Base-by-base conservation (phyloP, 257 asterid genomes). In the Petunia axillaris region DNA sequence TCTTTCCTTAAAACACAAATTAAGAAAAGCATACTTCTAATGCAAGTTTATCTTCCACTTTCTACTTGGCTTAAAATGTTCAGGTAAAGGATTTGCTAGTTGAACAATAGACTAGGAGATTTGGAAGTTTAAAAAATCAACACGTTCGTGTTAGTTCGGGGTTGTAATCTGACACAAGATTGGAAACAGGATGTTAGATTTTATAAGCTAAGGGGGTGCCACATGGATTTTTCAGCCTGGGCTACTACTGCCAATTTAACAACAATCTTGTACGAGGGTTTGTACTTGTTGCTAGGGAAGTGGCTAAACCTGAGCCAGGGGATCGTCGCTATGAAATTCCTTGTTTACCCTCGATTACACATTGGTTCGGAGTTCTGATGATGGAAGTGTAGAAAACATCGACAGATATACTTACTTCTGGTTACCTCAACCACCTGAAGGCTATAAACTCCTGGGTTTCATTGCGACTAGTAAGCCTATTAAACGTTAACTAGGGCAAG, bases 171-270 rank as follows among this genome's bases (percentile, higher is more conserved):
- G 40, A 89, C 96, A 38, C 37, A 41, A 48, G 88, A 92, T 76
- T 83, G 85, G 75, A 92, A 86, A 83, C 86, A 66, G 3, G 93
- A 92, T 71, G 88, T 89, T 58, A 88, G 95, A 84, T 93, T 95
- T 77, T 92, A 95, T 80, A 92, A 89, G 84, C 98, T 98, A 44
- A 79, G 71, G 14, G 82, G 79, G 35, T 93, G 81, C 97, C 98
- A 0, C 87, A 89, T 58, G 96, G 97, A 64, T 93, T 89, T 86
- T 91, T 75, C 80, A 80, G 88, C 77, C 91, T 95, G 48, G 98
- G 99, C 70, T 86, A 92, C 89, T 90, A 88, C 67, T 94, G 96
- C 82, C 96, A 93, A 81, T 89, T 93, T 79, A 91, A 88, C 63
- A 87, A 85, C 63, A 93, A 87, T 80, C 95, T 94, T 84, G 84